phyloP scores from a whole-genome alignment of 148 eudicot genomes.

The Nyssa sinensis region DNA sequence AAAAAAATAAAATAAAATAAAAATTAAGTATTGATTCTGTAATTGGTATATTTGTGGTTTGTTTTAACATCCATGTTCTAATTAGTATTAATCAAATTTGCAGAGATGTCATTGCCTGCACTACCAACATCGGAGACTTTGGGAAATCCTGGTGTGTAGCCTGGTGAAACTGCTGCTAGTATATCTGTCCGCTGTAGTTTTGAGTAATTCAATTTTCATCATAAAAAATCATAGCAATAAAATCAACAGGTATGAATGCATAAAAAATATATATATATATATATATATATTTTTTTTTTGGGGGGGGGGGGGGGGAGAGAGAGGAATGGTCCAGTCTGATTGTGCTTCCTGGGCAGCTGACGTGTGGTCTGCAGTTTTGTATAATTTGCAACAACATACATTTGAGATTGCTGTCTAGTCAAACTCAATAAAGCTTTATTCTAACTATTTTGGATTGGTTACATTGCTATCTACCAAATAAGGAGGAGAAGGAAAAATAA shows the following conservation, averaged over 20 bases:
- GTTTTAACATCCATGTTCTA: background rate
- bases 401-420: too few relatives aligned
- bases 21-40: background rate
- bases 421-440: too few relatives aligned
- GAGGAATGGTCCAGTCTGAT: background rate
- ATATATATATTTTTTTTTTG: too few relatives aligned
- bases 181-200: background rate
- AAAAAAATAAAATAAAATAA: background rate
- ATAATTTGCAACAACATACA: too few relatives aligned
- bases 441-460: too few relatives aligned
- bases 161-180: background rate
- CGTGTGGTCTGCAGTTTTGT: too few relatives aligned
- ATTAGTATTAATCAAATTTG: slow-evolving; percentile 18
- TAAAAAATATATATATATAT: too few relatives aligned
- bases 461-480: too few relatives aligned
- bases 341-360: too few relatives aligned
- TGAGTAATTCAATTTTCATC: background rate
- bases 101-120: slow-evolving; percentile 99
- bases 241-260: background rate
- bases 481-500: too few relatives aligned
- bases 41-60: background rate
- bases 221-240: background rate
- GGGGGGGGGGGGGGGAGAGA: background rate
- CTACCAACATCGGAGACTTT: slow-evolving; percentile 63
- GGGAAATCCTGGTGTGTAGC: slow-evolving; percentile 51